phyloP scores from a whole-genome alignment of 257 asterid species.

The Lavandula angustifolia region DNA sequence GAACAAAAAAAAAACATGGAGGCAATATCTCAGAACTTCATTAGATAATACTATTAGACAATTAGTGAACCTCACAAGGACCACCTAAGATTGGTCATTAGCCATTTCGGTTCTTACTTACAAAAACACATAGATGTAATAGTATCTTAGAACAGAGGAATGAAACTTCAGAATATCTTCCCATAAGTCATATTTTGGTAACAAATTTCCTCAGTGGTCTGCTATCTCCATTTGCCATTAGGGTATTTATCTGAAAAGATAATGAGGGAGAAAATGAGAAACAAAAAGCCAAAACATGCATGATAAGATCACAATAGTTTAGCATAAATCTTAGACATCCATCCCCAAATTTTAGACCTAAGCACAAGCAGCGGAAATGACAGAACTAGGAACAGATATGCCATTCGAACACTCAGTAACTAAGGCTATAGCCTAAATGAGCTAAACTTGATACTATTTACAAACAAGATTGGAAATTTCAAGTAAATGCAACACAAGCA shows the following conservation, averaged over 20 bases:
- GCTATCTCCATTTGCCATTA: constrained; percentile 86
- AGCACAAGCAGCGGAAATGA: too few relatives aligned
- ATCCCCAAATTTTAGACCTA: too few relatives aligned
- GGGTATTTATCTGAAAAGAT: constrained; percentile 69
- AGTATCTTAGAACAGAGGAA: constrained; percentile 14
- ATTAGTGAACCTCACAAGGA: constrained; percentile 24
- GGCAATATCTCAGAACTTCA: too few relatives aligned
- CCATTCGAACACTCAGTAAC: too few relatives aligned
- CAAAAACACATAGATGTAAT: constrained; percentile 4
- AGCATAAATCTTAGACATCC: too few relatives aligned
- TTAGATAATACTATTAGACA: neutral
- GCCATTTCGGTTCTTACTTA: constrained; percentile 5
- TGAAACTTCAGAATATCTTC: constrained; percentile 13
- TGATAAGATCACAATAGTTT: neutral
- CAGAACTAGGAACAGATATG: too few relatives aligned
- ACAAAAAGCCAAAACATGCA: constrained; percentile 31
- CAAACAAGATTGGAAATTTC: too few relatives aligned
- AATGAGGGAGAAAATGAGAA: constrained; percentile 29
- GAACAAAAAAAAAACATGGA: neutral
- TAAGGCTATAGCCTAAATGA: too few relatives aligned
- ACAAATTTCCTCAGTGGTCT: constrained; percentile 68
- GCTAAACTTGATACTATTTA: too few relatives aligned
- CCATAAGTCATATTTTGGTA: constrained; percentile 35
- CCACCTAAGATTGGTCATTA: constrained; percentile 16
- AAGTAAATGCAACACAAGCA: too few relatives aligned